Evolutionary conservation across 192 early-diverging fungal species (phyloP), one percentile per base, ranked within the genome.

Genomic region (Dissophora globulifera): DNA sequence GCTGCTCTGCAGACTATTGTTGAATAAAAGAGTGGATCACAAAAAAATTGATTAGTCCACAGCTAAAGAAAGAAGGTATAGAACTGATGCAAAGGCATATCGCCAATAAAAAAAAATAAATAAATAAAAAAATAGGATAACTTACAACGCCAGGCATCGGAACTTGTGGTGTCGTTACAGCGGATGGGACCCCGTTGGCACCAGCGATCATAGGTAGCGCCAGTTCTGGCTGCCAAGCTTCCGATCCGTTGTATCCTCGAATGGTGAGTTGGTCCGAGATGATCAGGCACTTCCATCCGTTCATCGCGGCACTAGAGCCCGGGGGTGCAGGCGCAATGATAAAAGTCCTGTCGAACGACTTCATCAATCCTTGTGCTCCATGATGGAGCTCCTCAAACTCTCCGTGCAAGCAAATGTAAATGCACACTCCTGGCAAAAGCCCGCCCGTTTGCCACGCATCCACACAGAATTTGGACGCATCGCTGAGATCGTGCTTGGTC

Each of bases 401-500:
- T 9, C 72, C 72, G 42, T 76, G 72, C 3, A 76, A 31, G 49
- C 55, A 62, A 20, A 76, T 66, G 23, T 76, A 76, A 15, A 76
- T 67, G 17, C 72, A 76, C 13, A 67, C 40, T n/a, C 68, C 38
- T 23, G 68, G 62, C 25, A 69, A 46, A 4, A 72, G 67, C 11
- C 67, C 62, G 6, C 62, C 59, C 23, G 63, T 81, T 57, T 85
- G 81, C 84, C 84, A 85, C n/a, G 84, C 81, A 55, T 85, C 84
- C 2, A 79, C 65, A n/a, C 67, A 50, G 50, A 81, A 60, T 25
- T 79, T 79, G 41, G 78, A 69, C 22, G 64, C 78, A 6, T 65
- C 71, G 15, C 59, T 33, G n/a, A 83, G 47, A 22, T 81, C 78
- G 45, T 85, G 84, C 17, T 67, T 62, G 2, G 84, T 78, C 15